A percentile compares a stretch with the other conserved stretches of the same genome.
Evolutionary conservation across 164 flowering plant species (phyloP).

Genomic region (Nelumbo lutea): DNA sequence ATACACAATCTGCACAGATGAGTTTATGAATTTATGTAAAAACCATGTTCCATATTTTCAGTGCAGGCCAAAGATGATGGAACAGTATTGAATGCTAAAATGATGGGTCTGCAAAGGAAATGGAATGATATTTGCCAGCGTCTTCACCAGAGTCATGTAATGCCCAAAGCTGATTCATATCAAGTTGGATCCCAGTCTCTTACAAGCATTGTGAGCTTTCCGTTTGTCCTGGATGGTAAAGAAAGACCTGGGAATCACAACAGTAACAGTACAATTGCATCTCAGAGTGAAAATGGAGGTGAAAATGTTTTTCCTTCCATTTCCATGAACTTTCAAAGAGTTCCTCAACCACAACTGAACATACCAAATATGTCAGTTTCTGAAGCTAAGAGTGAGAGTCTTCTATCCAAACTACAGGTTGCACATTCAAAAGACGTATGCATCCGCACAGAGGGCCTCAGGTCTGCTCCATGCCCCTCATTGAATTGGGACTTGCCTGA

Average conservation of each 20-base stretch:
- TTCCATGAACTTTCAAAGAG: conserved; percentile 19
- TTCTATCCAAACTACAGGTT: conserved; percentile 18
- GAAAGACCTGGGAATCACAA: conserved; percentile 13
- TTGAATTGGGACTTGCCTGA: conserved; percentile 14
- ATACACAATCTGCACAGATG: not conserved
- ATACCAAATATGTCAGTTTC: conserved; percentile 13
- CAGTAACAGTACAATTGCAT: conserved; percentile 16
- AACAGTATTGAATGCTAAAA: conserved; percentile 32
- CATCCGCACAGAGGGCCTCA: conserved; percentile 18
- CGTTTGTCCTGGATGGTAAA: conserved; percentile 18
- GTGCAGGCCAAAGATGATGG: conserved; percentile 83
- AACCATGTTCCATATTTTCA: conserved; percentile 37
- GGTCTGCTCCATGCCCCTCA: conserved; percentile 15
- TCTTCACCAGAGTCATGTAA: conserved; percentile 28
- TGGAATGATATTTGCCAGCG: conserved; percentile 59
- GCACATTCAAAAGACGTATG: conserved; percentile 25
- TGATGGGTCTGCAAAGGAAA: conserved; percentile 51
- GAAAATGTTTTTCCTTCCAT: conserved; percentile 21
- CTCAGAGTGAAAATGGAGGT: conserved; percentile 19
- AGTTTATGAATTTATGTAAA: conserved; percentile 22
- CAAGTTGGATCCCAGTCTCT: conserved; percentile 17
- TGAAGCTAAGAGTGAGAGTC: conserved; percentile 22
- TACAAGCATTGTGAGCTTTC: conserved; percentile 34
- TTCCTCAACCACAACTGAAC: conserved; percentile 4
- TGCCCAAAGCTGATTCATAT: conserved; percentile 20